Evolutionary conservation across 306 rosid genomes (phyloP), one percentile per base, ranked within the genome.

Genomic region (Casuarina cunninghamiana): DNA sequence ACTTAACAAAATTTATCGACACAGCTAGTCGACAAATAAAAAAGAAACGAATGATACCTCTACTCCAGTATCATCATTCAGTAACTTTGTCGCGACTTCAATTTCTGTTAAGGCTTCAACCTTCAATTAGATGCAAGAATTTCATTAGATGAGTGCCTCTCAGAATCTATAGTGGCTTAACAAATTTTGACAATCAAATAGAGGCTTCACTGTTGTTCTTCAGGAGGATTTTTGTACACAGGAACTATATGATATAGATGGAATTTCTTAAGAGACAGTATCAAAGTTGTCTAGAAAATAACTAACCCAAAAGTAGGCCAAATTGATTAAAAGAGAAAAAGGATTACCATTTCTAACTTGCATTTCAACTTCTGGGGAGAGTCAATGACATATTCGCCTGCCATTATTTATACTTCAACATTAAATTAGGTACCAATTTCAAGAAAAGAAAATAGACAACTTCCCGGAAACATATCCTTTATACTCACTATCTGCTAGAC

Each of bases 71-170:
- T 86, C 90, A 35, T 83, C 88, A 60, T 89, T 72, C 87, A 96
- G 76, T 72, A 96, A 87, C 85, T 89, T 96, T 9, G 96, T 87
- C 68, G 99, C 99, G 84, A 96, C 88, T 88, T 91, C 99, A 70
- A 96, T 96, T 84, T 96, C 96, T 79, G 85, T 84, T 50, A 96
- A 92, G 68, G 99, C 97, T 84, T 96, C 99, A 80, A 96, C 98
- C 99, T 95, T 81, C 82, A 86, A 75, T 76, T 65, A 77, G 82
- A 81, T 50, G 72, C 39, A 78, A 61, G 72, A 67, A 75, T 65
- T 80, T 77, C 43, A 42, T 39, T n/a, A 74, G 46, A 66, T 66
- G 13, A 41, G 71, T 19, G n/a, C 17, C 46, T 66, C 75, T 53
- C 13, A 57, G 50, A 62, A 77, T 63, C 46, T 17, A 78, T 53